Evolutionary conservation across 352 stramenopile genomes (phyloP).

Genomic region (Phytophthora cryptogea): DNA sequence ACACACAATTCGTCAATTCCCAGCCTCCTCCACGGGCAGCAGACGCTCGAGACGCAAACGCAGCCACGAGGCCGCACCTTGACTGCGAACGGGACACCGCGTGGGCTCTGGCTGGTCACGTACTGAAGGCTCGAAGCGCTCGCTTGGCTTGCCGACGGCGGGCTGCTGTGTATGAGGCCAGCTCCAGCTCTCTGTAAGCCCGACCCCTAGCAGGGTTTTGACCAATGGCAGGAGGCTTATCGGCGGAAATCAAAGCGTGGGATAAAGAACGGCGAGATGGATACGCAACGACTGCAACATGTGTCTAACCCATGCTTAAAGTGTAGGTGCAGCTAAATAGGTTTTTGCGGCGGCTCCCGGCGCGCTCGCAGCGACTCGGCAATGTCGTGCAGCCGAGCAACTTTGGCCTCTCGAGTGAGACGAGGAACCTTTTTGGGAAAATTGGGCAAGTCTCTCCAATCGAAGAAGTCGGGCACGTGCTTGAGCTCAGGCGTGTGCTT

Average conservation of each 20-base stretch:
- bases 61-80: slow-evolving; percentile 14
- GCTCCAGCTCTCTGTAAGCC: slow-evolving; percentile 20
- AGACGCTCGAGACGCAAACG: neutral
- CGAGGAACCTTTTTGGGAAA: slow-evolving; percentile 41
- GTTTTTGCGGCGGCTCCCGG: slow-evolving; percentile 20
- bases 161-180: slow-evolving; percentile 20
- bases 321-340: slow-evolving; percentile 21
- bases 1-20: neutral
- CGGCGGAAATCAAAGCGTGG: neutral
- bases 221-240: slow-evolving; percentile 7
- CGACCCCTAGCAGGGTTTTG: neutral
- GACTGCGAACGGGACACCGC: slow-evolving; percentile 1
- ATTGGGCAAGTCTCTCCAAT: slow-evolving; percentile 45
- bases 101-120: slow-evolving; percentile 16
- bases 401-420: slow-evolving; percentile 11
- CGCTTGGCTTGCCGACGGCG: slow-evolving; percentile 25
- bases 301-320: too few species aligned
- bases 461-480: slow-evolving; percentile 55
- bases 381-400: slow-evolving; percentile 37
- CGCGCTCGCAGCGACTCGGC: slow-evolving; percentile 39
- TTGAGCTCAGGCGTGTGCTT: slow-evolving; percentile 41
- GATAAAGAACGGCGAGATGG: slow-evolving; percentile 10
- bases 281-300: slow-evolving; percentile 16
- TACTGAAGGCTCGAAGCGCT: slow-evolving; percentile 4
- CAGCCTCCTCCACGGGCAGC: neutral